Conservation (phyloP, 495 filamentous ascomycete genomes). For the Podospora tetraspora region DNA sequence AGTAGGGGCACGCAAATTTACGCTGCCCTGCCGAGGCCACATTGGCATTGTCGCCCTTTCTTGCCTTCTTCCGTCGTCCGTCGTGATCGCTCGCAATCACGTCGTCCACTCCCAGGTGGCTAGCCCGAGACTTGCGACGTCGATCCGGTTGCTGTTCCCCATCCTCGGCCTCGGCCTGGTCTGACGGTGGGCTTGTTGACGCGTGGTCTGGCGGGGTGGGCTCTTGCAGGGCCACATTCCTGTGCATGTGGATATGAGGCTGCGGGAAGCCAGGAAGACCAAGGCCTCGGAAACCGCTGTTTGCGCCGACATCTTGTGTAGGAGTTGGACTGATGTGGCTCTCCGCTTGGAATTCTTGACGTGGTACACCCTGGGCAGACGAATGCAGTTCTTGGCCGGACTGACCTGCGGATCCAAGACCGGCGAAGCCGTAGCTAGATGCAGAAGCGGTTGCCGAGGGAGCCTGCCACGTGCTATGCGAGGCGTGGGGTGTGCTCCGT, state of each 20-base stretch:
- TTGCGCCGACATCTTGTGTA: not conserved
- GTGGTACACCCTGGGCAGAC: not conserved
- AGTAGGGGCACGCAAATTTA: constrained; percentile 33
- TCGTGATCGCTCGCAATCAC: constrained; percentile 14
- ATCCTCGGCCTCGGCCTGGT: not conserved
- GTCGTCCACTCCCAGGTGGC: constrained; percentile 13
- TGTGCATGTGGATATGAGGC: not conserved
- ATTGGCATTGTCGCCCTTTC: not conserved
- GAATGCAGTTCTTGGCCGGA: not conserved
- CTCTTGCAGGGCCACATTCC: not conserved
- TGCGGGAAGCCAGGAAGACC: not conserved
- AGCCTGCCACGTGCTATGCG: not conserved
- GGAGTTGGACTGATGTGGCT: not conserved
- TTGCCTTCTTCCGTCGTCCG: constrained; percentile 24
- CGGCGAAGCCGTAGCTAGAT: not conserved
- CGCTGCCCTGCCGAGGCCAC: not conserved
- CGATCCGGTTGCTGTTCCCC: not conserved
- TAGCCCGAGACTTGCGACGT: not conserved
- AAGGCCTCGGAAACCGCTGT: not conserved
- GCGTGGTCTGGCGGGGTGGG: not conserved
- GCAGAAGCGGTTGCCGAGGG: not conserved
- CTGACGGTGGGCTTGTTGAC: not conserved
- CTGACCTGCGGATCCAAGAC: not conserved
- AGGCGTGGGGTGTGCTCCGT: not conserved
- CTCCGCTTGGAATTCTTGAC: not conserved